Base-by-base conservation (phyloP, 768 basidiomycete genomes). In the Amanita polypyramis region DNA sequence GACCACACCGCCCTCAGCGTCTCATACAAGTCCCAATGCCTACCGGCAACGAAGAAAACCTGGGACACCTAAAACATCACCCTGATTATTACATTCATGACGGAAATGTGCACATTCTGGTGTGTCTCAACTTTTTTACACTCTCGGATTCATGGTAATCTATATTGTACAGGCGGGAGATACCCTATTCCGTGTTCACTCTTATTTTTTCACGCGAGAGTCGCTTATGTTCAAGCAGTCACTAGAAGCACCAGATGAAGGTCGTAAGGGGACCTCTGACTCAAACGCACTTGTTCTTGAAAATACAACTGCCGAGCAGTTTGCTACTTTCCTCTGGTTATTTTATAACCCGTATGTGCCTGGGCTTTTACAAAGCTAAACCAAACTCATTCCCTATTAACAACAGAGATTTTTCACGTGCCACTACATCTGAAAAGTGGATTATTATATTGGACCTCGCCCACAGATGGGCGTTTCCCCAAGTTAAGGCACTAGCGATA, bases 121-220 rank as follows among this genome's bases (percentile, higher is more conserved):
- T 82, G 52, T 46, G 74, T 57, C 15, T 27, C 21, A 30, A 1
- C 6, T 23, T 5, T 33, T 50, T 3, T 34, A 42, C 15, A 2
- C 19, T 49, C 11, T 32, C 30, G 21, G 33, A 7, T 4, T 35
- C 20, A 2, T 3, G 17, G 11, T 17, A 14, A 39, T 12, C 9
- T 17, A 10, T 23, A 25, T 38, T 30, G 20, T 35, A 17, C 45
- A 84, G 82, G 76, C 77, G 12, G 77, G 80, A 41, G 70, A 78
- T 47, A 60, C 66, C 3, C 62, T 75, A 0, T 85, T 80, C 52
- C 64, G 73, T 0, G 68, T 85, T 0, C 81, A 83, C 50, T 68
- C 74, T 0, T 77, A 74, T 37, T 82, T 83, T 42, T 80, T 85
- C 33, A 68, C 70, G n/a, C 65, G 82, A 0, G 80, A 85, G 44